Conservation (phyloP, 306 rosid genomes). For the Trichosanthes cucumerina region DNA sequence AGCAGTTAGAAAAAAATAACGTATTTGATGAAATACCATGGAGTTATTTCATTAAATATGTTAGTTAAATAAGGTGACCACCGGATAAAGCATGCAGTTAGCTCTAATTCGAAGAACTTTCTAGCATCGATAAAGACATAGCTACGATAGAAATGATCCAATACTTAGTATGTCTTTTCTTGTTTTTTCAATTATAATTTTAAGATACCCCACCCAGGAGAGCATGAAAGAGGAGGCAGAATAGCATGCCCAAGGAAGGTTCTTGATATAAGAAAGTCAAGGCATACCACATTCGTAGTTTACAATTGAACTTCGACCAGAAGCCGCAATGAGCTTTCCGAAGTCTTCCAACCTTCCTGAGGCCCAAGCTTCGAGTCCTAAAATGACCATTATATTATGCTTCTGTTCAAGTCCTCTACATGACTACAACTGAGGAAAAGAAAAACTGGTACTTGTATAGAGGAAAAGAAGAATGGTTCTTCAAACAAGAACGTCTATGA, state of each 20-base stretch:
- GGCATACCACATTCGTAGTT: constrained; percentile 85
- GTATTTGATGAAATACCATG: not conserved
- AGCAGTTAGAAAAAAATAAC: not conserved
- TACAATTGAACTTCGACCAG: constrained; percentile 84
- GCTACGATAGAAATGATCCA: not conserved
- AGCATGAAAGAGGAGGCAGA: not conserved
- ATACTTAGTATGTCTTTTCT: not conserved
- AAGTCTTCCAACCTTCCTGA: constrained; percentile 57
- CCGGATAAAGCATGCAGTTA: not conserved
- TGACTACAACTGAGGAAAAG: not conserved
- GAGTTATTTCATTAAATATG: not conserved
- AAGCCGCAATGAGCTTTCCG: constrained; percentile 68
- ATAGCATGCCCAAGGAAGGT: not conserved
- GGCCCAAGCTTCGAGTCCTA: constrained; percentile 89
- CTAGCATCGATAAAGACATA: not conserved
- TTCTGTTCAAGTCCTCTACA: constrained; percentile 3
- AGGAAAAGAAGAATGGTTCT: constrained; percentile 7
- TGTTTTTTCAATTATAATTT: not conserved
- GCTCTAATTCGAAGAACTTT: not conserved
- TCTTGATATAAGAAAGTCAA: not conserved
- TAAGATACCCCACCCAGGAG: not conserved
- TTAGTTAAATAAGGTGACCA: not conserved
- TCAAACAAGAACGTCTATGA: not conserved
- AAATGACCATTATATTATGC: constrained; percentile 18
- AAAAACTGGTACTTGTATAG: not conserved